Percentiles rank a stretch among this genome's conserved stretches.
These are phyloP conservation scores for Viridothelium virens DNA, from an alignment of 495 filamentous ascomycete genomes.

Conservation along the genomic window DNA sequence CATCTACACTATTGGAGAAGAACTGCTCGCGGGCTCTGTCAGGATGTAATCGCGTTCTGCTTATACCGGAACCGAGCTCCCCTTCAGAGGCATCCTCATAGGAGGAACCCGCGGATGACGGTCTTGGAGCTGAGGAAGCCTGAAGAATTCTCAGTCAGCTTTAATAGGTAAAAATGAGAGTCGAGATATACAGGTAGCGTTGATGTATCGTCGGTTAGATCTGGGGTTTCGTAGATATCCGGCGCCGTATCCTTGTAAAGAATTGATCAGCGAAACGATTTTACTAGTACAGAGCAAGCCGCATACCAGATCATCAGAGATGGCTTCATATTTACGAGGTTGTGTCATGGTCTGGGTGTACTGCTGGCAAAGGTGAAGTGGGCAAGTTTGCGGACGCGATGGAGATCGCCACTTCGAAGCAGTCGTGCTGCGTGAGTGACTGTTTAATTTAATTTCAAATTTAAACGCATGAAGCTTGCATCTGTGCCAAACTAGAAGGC, in stretches of 20 bases:
- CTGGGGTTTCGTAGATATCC: conserved; percentile 29
- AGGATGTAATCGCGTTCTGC: background rate
- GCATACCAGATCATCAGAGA: background rate
- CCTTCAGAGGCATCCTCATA: background rate
- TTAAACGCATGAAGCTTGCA: no score
- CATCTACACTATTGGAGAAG: conserved; percentile 12
- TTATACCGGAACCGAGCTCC: conserved; percentile 3
- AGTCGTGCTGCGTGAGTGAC: no score
- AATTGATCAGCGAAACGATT: background rate
- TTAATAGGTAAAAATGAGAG: background rate
- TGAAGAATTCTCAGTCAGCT: background rate
- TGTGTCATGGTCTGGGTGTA: background rate
- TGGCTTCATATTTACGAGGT: conserved; percentile 7
- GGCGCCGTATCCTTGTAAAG: conserved; percentile 17
- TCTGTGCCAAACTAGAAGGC: no score
- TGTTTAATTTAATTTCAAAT: no score
- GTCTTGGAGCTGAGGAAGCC: conserved; percentile 4
- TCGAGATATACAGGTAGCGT: background rate
- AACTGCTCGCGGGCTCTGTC: conserved; percentile 11
- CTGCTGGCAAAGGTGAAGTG: background rate
- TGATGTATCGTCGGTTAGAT: conserved; percentile 15
- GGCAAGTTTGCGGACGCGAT: background rate
- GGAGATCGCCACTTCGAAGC: background rate
- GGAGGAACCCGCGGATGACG: background rate
- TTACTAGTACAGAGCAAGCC: no score